A percentile compares a stretch with the other conserved stretches of the same genome.
Conservation (phyloP, 345 rosid species). For the Tarenaya hassleriana region DNA sequence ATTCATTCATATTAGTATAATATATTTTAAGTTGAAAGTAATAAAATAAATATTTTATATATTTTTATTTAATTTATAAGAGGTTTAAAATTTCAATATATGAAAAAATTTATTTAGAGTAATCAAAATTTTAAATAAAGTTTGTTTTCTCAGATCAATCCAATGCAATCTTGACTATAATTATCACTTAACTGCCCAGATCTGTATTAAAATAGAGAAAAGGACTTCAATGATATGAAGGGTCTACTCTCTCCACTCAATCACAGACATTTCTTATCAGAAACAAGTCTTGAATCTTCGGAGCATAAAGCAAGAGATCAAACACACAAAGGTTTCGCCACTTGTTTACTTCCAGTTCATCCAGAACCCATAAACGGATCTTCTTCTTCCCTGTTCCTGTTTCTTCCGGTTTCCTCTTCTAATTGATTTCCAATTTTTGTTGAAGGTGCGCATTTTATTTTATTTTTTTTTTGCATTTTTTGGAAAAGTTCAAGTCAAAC, state of each 20-base stretch:
- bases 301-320: background rate
- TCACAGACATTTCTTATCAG: background rate
- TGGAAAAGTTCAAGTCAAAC: conserved; percentile 20
- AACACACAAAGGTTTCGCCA: conserved; percentile 25
- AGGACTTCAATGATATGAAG: conserved; percentile 10
- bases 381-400: conserved; percentile 2
- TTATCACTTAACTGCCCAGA: no score
- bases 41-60: no score
- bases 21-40: no score
- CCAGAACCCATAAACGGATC: conserved; percentile 16
- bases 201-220: background rate
- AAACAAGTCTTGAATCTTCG: conserved; percentile 6
- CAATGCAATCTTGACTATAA: no score
- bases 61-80: no score
- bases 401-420: conserved; percentile 7
- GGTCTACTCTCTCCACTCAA: background rate
- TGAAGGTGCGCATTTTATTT: conserved; percentile 17
- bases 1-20: no score
- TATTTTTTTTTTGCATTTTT: background rate
- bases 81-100: no score
- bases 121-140: no score
- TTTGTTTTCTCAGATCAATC: no score
- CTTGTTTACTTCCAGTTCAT: conserved; percentile 28
- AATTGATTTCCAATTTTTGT: conserved; percentile 8
- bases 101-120: no score